These are phyloP conservation scores for Cymbomonas tetramitiformis DNA, from an alignment of 139 green algal species.

Conservation along the genomic window DNA sequence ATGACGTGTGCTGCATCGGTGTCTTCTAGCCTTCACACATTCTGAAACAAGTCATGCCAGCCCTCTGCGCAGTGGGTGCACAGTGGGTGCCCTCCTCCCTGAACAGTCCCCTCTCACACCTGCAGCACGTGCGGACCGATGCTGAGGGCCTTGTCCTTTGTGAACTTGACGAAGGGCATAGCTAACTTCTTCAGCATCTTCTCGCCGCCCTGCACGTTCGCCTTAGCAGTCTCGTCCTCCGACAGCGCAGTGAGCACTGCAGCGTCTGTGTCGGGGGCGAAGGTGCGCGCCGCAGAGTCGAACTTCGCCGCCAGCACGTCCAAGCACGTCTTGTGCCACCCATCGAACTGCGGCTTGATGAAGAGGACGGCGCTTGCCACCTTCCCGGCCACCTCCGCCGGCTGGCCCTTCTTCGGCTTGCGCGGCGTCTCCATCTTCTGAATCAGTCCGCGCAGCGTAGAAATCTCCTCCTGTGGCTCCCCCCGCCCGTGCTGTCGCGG, in stretches of 20 bases:
- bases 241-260: slow-evolving; percentile 24
- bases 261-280: slow-evolving; percentile 31
- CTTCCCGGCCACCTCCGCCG: slow-evolving; percentile 19
- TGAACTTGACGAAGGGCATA: slow-evolving; percentile 87
- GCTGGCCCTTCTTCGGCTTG: slow-evolving; percentile 60
- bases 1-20: too few species aligned
- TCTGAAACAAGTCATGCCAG: too few species aligned
- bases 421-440: slow-evolving; percentile 55
- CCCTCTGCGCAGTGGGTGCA: too few species aligned
- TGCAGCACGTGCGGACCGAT: slow-evolving; percentile 30
- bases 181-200: slow-evolving; percentile 60
- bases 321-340: slow-evolving; percentile 57
- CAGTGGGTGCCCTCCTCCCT: not conserved
- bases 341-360: slow-evolving; percentile 56
- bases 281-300: slow-evolving; percentile 24
- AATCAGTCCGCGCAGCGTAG: slow-evolving; percentile 55
- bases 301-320: slow-evolving; percentile 26
- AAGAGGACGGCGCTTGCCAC: slow-evolving; percentile 41
- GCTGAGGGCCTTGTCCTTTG: slow-evolving; percentile 51
- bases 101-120: not conserved
- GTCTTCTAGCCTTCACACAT: too few species aligned
- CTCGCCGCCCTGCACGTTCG: slow-evolving; percentile 33
- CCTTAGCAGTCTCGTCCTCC: slow-evolving; percentile 4
- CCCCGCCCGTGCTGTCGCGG: slow-evolving; percentile 46
- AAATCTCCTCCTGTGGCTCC: slow-evolving; percentile 47